These are phyloP conservation scores for Inga oerstediana DNA, from an alignment of 306 rosid species.

Conservation along the genomic window DNA sequence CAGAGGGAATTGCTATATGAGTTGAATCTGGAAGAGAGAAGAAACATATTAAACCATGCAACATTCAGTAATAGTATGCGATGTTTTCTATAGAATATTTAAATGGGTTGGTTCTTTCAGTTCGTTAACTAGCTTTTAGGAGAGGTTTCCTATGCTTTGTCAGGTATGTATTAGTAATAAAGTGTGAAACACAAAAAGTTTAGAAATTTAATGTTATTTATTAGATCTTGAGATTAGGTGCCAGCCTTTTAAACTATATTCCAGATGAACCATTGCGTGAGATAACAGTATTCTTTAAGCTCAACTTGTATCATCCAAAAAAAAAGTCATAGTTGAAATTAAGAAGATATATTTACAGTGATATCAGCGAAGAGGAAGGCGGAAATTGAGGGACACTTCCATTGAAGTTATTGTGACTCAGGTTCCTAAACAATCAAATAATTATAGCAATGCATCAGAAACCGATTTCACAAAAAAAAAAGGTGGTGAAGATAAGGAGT, in stretches of 20 bases:
- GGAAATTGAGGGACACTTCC: slow-evolving; percentile 66
- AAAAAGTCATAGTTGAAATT: slow-evolving; percentile 8
- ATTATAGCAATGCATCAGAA: slow-evolving; percentile 30
- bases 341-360: slow-evolving; percentile 58
- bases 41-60: too few species aligned
- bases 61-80: neutral
- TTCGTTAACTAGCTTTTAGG: neutral
- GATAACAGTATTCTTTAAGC: neutral
- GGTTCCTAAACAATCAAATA: slow-evolving; percentile 61
- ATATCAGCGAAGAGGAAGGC: slow-evolving; percentile 53
- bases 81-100: neutral
- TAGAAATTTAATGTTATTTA: too few species aligned
- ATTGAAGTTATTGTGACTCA: slow-evolving; percentile 62
- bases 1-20: neutral
- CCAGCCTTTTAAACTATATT: neutral
- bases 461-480: slow-evolving; percentile 8
- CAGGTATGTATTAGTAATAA: neutral
- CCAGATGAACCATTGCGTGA: neutral
- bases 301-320: neutral
- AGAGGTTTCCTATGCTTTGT: neutral
- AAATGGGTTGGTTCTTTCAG: neutral
- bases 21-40: too few species aligned
- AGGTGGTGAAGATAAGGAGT: neutral
- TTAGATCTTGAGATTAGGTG: neutral
- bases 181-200: neutral